Conservation (phyloP, 805 yeast species). For the Kodamaea neixiangensis region DNA sequence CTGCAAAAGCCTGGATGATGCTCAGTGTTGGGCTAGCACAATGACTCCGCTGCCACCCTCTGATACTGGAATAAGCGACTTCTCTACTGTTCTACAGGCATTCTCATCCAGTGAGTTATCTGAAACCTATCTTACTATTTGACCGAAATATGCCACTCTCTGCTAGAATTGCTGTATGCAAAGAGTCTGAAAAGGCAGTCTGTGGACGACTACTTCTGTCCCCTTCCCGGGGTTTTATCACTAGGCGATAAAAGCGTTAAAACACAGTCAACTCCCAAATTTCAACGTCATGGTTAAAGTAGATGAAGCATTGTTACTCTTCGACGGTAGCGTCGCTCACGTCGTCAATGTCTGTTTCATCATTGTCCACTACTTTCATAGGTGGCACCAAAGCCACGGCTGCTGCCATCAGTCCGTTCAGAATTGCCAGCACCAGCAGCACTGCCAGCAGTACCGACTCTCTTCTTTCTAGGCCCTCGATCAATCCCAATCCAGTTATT, state of each 20-base stretch:
- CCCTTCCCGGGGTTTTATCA: neutral
- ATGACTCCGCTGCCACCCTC: too few relatives aligned
- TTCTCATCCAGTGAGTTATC: neutral
- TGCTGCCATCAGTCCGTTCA: slow-evolving; percentile 2
- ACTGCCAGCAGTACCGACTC: slow-evolving; percentile 8
- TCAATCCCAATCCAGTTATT: slow-evolving; percentile 10
- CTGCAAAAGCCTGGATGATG: neutral
- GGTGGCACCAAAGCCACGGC: slow-evolving; percentile 7
- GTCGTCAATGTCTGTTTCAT: slow-evolving; percentile 17
- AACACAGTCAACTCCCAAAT: too few relatives aligned
- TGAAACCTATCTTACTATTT: neutral
- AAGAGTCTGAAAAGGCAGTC: neutral
- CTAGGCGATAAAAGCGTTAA: neutral
- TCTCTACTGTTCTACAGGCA: neutral
- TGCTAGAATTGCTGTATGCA: neutral
- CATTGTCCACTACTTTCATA: slow-evolving; percentile 12
- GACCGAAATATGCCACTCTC: neutral
- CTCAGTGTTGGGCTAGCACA: too few relatives aligned
- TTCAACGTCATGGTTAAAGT: too few relatives aligned
- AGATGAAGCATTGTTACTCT: slow-evolving; percentile 7
- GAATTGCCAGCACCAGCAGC: slow-evolving; percentile 7
- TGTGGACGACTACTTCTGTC: neutral
- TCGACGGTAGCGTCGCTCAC: slow-evolving; percentile 17
- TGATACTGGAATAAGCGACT: too few relatives aligned
- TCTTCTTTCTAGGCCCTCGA: slow-evolving; percentile 6